Conservation (phyloP, 192 early-diverging fungal species). For the Gigaspora rosea region DNA sequence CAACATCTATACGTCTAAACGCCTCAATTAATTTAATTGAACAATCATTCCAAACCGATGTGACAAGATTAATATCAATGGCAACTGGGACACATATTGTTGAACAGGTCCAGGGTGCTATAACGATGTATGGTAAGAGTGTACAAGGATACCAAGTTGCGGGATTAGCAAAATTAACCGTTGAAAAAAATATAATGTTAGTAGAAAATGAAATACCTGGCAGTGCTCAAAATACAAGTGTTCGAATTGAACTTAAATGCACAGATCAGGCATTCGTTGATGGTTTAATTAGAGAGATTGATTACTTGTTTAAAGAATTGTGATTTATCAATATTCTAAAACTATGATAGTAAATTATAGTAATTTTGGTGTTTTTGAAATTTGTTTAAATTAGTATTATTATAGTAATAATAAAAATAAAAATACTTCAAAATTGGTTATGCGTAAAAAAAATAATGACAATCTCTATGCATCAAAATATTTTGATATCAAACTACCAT, state of each 20-base stretch:
- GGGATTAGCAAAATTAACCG: conserved; percentile 51
- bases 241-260: conserved; percentile 58
- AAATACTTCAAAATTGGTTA: too few species aligned
- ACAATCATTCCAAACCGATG: conserved; percentile 45
- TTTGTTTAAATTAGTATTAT: too few species aligned
- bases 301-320: conserved; percentile 20
- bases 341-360: too few species aligned
- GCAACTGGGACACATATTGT: conserved; percentile 57
- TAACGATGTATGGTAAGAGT: conserved; percentile 60
- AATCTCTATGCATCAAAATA: too few species aligned
- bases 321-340: neutral
- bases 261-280: conserved; percentile 57
- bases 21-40: conserved; percentile 39
- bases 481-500: too few species aligned
- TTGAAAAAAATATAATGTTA: neutral
- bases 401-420: too few species aligned
- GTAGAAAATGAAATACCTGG: conserved; percentile 29
- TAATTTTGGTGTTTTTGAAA: too few species aligned
- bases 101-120: conserved; percentile 57
- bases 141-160: conserved; percentile 59
- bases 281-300: conserved; percentile 45
- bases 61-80: conserved; percentile 47
- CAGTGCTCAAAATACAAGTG: conserved; percentile 31
- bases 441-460: too few species aligned
- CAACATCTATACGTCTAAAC: conserved; percentile 41